phyloP scores from a whole-genome alignment of 202 grass and related monocot species.

The Setaria italica region DNA sequence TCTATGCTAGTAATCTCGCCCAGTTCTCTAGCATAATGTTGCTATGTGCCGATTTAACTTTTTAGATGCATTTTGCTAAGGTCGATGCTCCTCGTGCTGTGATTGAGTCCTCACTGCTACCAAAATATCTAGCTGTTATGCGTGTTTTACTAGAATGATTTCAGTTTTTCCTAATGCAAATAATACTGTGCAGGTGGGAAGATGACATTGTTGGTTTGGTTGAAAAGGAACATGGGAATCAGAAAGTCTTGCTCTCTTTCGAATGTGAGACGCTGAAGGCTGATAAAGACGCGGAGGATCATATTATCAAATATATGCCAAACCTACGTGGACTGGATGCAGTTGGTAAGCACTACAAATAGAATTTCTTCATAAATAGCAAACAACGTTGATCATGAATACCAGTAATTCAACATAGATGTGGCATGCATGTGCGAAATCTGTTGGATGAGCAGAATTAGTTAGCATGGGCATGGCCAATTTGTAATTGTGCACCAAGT shows the following conservation, averaged over 20 bases:
- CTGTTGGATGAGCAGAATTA: background rate
- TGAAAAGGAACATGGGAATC: slow-evolving; percentile 70
- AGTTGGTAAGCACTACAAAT: slow-evolving; percentile 69
- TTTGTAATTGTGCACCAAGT: background rate
- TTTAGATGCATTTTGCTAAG: background rate
- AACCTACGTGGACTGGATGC: slow-evolving; percentile 74
- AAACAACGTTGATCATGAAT: slow-evolving; percentile 1
- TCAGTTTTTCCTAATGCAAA: slow-evolving; percentile 14
- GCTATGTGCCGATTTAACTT: background rate
- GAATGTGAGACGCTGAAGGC: slow-evolving; percentile 86
- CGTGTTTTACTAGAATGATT: background rate
- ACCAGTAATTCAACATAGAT: background rate
- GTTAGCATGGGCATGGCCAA: background rate
- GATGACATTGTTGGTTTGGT: slow-evolving; percentile 78
- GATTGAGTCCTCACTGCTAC: background rate
- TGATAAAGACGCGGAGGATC: slow-evolving; percentile 83
- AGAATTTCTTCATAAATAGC: background rate
- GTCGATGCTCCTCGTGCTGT: background rate
- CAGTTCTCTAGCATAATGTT: slow-evolving; percentile 18
- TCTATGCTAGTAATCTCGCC: background rate
- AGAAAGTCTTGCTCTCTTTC: slow-evolving; percentile 67
- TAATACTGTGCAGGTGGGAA: slow-evolving; percentile 69
- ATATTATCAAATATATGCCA: slow-evolving; percentile 84
- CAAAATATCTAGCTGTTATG: background rate
- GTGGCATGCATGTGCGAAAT: background rate